Conservation (phyloP, 2,329 filamentous ascomycete species). For the Monilinia fructigena region DNA sequence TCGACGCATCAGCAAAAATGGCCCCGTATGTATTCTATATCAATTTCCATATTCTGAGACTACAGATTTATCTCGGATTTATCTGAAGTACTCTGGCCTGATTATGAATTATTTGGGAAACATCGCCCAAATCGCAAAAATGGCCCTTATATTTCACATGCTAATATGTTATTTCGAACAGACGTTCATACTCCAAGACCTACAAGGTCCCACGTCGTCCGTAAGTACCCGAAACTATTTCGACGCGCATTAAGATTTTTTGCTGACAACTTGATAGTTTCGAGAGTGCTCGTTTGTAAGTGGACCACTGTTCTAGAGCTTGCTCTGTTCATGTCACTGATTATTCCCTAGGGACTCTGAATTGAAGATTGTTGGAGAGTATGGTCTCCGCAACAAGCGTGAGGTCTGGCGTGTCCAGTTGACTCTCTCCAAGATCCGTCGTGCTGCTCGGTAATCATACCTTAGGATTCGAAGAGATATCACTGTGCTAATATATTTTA, state of each 20-base stretch:
- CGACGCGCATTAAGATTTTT: background rate
- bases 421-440: conserved; percentile 99
- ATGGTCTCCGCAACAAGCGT: conserved; percentile 99
- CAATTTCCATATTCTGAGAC: background rate
- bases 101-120: conserved; percentile 7
- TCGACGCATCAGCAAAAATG: conserved; percentile 41
- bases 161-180: conserved; percentile 15
- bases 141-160: background rate
- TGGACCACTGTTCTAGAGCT: conserved; percentile 99
- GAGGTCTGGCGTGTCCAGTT: conserved; percentile 99
- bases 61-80: background rate
- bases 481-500: conserved; percentile 43
- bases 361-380: conserved; percentile 99
- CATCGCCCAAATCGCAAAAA: background rate
- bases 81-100: background rate
- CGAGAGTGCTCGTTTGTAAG: conserved; percentile 99
- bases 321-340: conserved; percentile 98
- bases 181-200: conserved; percentile 88
- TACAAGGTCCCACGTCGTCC: conserved; percentile 95
- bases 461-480: background rate
- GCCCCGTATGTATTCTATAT: conserved; percentile 39
- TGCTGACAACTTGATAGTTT: conserved; percentile 61
- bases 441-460: conserved; percentile 88
- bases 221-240: conserved; percentile 29
- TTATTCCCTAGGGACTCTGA: conserved; percentile 84